Evolutionary conservation across 192 early-diverging fungal species (phyloP), one percentile per base, ranked within the genome.

Genomic region (Gonapodya prolifera): DNA sequence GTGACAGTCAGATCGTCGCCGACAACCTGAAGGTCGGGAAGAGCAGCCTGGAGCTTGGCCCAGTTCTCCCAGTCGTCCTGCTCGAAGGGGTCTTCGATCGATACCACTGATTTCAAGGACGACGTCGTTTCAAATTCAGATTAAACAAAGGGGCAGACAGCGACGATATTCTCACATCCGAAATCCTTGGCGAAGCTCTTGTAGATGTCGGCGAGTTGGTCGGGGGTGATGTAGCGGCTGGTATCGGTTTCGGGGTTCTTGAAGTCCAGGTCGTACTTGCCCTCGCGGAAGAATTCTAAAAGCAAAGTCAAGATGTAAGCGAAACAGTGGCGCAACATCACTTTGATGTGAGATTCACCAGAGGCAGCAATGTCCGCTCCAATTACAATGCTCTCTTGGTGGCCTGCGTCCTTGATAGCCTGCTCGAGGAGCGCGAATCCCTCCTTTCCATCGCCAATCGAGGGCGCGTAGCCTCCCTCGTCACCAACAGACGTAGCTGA

Each of bases 381-480:
- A 80, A 99, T 99, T 84, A 92, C 85, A 80, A 99, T 84, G 92
- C 97, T 97, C 83, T 91, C 96, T 1, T 93, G 94, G 91, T 96
- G 98, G 34, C 96, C 96, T 79, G 97, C 96, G 81, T 91, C 89
- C 70, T 86, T 92, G 80, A 99, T 99, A 79, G 97, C 96, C 70
- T 86, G 80, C 80, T 89, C 88, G 69, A 99, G 85, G 70, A 99
- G 90, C 79, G 96, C 92, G 75, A 99, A 93, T 83, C 95, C 97
- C 86, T 99, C 97, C 78, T 89, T 87, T 91, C 91, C 94, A 81
- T 96, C 93, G 87, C 96, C 94, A 81, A 99, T 98, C 89, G 97
- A 97, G 83, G 97, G 97, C 70, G 97, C 97, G 82, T 98, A 99
- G 78, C 97, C 97, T 83, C 97, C 97, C 87, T 99, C 97, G 82